Evolutionary conservation across 495 filamentous ascomycete genomes (phyloP), one percentile per base, ranked within the genome.

Genomic region (Aspergillus affinis): DNA sequence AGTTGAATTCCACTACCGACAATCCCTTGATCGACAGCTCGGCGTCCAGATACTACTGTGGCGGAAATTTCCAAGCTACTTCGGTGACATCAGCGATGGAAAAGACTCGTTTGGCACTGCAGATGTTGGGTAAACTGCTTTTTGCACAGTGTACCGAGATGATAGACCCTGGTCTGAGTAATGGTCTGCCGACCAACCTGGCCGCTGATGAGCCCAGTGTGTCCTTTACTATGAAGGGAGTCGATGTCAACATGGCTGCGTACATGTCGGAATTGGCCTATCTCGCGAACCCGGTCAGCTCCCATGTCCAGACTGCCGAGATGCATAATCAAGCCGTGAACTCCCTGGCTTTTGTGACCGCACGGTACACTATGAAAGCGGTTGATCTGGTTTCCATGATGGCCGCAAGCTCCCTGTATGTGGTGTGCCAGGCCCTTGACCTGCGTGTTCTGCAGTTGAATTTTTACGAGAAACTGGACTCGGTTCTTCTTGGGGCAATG

Each of bases 21-120:
- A 89, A 89, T 65, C 87, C 86, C 4, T 69, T 90, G 12, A 67
- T 88, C 44, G 78, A 88, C 57, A 63, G 69, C 2, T 45, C 54
- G 7, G 53, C 49, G 0, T 51, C 60, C 0, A 48, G 55, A 1
- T 73, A 86, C 15, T 78, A 81, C 61, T 78, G 79, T 47, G 86
- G 86, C 18, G 82, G 79, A 45, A 89, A 89, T 65, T 89, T 89
- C 68, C 86, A 89, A 61, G 86, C 86, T 0, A 67, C 69, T 0
- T 70, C 79, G 6, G 62, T 89, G 19, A 87, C 86, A 0, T 83
- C 84, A 6, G 83, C 86, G 7, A 87, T 85, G 80, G 86, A 88
- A 60, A 88, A 88, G 66, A 81, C 81, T 0, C 73, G 83, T 10
- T 45, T 68, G 1, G 77, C 75, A 0, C 63, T 86, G 32, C 84